These are phyloP conservation scores for Lactarius indigo DNA, from an alignment of 768 basidiomycete genomes.

Conservation along the genomic window DNA sequence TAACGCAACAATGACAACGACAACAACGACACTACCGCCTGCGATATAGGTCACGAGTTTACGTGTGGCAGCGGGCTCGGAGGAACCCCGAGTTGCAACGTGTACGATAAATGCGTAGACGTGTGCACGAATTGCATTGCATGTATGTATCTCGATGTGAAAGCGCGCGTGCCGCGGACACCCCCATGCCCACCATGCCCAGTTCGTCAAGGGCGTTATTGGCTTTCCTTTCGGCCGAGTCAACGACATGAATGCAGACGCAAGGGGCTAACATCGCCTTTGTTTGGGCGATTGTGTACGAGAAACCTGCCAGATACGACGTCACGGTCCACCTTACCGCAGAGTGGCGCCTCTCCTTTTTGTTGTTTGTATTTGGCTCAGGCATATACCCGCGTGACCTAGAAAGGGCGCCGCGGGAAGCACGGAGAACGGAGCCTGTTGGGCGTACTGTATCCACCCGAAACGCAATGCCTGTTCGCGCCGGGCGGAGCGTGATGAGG, in stretches of 20 bases:
- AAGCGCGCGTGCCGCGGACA: conserved; percentile 7
- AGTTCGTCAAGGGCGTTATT: conserved; percentile 1
- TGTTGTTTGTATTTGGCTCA: not conserved
- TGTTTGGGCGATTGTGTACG: not conserved
- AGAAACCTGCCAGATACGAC: not conserved
- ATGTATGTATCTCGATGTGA: not conserved
- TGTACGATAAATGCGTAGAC: not conserved
- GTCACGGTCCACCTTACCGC: not conserved
- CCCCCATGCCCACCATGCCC: not conserved
- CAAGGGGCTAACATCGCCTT: not conserved
- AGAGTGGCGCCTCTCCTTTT: not conserved
- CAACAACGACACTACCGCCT: not conserved
- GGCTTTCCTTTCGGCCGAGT: not conserved
- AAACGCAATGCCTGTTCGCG: conserved; percentile 10
- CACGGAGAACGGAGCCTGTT: conserved; percentile 24
- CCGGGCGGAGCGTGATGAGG: conserved; percentile 11
- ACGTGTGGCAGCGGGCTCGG: conserved; percentile 14
- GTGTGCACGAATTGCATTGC: not conserved
- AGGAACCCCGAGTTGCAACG: conserved; percentile 1
- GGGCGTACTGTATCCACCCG: conserved; percentile 8
- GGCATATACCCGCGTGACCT: not conserved
- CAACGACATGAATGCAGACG: conserved; percentile 1
- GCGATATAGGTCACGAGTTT: conserved; percentile 1
- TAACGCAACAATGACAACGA: not conserved
- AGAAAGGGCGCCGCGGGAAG: conserved; percentile 16